Evolutionary conservation across 1,284 basidiomycete genomes (phyloP).

Genomic region (Microbotryum intermedium): DNA sequence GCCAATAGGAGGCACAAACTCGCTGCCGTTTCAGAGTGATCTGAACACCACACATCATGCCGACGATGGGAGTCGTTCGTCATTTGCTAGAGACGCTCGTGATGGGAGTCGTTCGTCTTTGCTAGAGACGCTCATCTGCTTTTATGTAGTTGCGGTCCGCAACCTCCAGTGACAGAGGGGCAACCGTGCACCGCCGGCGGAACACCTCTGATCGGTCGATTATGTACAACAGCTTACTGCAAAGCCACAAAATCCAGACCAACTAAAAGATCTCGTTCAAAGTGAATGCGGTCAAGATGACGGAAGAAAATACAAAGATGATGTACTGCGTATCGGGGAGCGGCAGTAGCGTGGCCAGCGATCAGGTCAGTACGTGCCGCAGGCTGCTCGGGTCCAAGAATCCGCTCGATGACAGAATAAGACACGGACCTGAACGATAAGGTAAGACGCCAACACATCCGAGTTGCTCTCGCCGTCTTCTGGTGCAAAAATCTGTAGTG

Average conservation of each 20-base stretch:
- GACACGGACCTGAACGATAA: constrained; percentile 9
- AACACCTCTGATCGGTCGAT: no score
- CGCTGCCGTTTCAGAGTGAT: no score
- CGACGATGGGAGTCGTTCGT: no score
- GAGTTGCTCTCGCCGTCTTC: constrained; percentile 20
- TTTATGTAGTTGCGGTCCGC: no score
- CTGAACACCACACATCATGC: no score
- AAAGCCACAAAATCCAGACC: background rate
- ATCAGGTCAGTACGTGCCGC: background rate
- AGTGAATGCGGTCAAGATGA: constrained; percentile 22
- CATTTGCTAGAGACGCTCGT: no score
- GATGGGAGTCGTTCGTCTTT: no score
- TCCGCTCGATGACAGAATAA: background rate
- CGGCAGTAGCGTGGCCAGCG: background rate
- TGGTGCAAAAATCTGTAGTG: constrained; percentile 17
- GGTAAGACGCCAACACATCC: constrained; percentile 19
- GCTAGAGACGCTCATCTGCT: no score
- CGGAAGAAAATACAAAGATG: constrained; percentile 19
- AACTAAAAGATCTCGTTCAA: constrained; percentile 17
- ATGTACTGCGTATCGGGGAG: constrained; percentile 5
- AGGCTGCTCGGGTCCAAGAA: background rate
- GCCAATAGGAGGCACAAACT: no score
- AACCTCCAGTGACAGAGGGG: no score
- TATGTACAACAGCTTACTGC: background rate
- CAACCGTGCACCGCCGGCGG: no score